Evolutionary conservation across 768 basidiomycete genomes (phyloP), one percentile per base, ranked within the genome.

Genomic region (Agaricus sinodeliciosus): DNA sequence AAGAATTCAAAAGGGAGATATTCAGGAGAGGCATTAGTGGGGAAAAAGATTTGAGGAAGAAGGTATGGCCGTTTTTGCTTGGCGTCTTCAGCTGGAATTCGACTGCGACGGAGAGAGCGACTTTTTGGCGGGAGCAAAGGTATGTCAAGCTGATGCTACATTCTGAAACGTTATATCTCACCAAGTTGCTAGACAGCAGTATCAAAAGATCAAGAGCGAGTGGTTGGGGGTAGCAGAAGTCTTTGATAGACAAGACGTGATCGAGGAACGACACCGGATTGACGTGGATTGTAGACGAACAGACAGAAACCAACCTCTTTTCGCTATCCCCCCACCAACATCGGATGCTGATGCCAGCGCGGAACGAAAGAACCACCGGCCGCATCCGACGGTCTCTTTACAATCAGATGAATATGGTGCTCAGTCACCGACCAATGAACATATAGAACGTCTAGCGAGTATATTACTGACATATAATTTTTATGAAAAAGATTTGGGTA

Each of bases 221-320:
- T 98, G 95, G 95, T 87, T 78, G 67, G 86, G 85, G 19, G 81
- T 84, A 36, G 81, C 84, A 18, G 89, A 89, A 58, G 84, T 91
- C 9, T 92, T 87, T 64, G 85, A 87, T 60, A 79, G 85, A 45
- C 78, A 80, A 55, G 88, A 90, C 62, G 78, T 90, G 48, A 66
- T 90, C 28, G 95, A 99, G 85, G 91, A 93, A 64, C 82, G 89
- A n/a, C 91, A 93, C 68, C 82, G 91, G 22, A 92, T 93, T 60
- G 91, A 98, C 62, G 96, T 99, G 52, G 96, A 98, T 64, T 98
- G 96, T 62, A 85, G 94, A 54, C 80, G 96, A 25, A 99, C 96
- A 18, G 96, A 99, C 67, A 79, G 96, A 35, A 87, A 78, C n/a
- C 95, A 98, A 59, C 84, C 90, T 4, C 75, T 97, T 50, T 98